Conservation (phyloP, 129 eudicot species). For the Flaveria linearis region DNA sequence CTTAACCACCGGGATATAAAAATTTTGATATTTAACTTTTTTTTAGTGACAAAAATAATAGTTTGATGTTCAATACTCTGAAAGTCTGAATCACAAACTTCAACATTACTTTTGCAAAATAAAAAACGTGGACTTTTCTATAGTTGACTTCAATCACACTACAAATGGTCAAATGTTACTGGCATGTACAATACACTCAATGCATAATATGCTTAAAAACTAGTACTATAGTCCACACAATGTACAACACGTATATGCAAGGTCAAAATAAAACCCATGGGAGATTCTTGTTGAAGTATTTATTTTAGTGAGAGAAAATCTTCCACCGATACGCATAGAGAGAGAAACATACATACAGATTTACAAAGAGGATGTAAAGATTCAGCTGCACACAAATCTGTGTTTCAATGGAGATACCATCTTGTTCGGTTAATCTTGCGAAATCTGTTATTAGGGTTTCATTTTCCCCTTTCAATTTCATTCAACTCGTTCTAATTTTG, state of each 20-base stretch:
- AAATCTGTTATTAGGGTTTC: conserved; percentile 31
- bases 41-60: background rate
- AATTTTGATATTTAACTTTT: background rate
- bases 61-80: background rate
- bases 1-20: too few species aligned
- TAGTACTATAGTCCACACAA: background rate
- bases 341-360: conserved; percentile 28
- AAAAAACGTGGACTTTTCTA: background rate
- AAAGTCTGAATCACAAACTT: background rate
- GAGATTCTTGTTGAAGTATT: conserved; percentile 20
- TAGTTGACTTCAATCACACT: conserved; percentile 3
- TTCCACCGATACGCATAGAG: conserved; percentile 17
- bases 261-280: background rate
- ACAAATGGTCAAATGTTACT: background rate
- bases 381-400: conserved; percentile 25
- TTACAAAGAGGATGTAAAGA: conserved; percentile 22
- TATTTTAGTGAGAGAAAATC: conserved; percentile 18
- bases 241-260: conserved; percentile 18
- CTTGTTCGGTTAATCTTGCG: background rate
- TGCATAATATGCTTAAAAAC: background rate
- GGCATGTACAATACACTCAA: background rate
- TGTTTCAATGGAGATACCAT: conserved; percentile 33
- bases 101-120: background rate
- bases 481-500: conserved; percentile 32
- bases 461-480: conserved; percentile 11